These are phyloP conservation scores for Beauveria asiatica DNA, from an alignment of 2,329 filamentous ascomycete species.

Conservation along the genomic window DNA sequence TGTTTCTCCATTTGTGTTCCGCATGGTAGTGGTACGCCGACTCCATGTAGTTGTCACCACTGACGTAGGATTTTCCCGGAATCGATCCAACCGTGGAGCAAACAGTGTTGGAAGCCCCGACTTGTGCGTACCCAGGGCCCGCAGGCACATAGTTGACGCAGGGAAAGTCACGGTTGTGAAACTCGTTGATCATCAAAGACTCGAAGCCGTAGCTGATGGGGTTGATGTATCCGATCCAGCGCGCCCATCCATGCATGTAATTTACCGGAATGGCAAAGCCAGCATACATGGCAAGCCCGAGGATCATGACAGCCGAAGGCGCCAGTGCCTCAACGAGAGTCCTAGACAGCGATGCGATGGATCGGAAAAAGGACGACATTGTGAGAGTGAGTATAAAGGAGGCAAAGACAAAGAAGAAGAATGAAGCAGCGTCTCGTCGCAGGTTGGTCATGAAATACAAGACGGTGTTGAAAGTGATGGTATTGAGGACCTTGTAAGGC, in stretches of 20 bases:
- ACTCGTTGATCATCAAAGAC: constrained; percentile 81
- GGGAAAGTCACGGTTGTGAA: constrained; percentile 57
- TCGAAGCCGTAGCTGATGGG: constrained; percentile 67
- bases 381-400: too few species aligned
- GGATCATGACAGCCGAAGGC: too few species aligned
- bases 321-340: too few species aligned
- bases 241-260: too few species aligned
- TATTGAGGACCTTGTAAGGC: constrained; percentile 27
- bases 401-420: too few species aligned
- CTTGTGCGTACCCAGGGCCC: constrained; percentile 51
- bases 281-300: too few species aligned
- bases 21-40: background rate
- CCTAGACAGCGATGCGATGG: too few species aligned
- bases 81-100: too few species aligned
- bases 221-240: constrained; percentile 52
- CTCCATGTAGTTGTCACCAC: constrained; percentile 63
- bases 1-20: background rate
- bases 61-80: constrained; percentile 50
- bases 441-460: constrained; percentile 42
- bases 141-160: constrained; percentile 62
- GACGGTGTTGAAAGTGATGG: constrained; percentile 31
- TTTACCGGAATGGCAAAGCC: too few species aligned
- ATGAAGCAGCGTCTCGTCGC: constrained; percentile 22
- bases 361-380: too few species aligned
- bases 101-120: too few species aligned